Percentiles rank a stretch among this genome's conserved stretches.
These are phyloP conservation scores for Martiniozyma asiatica DNA, from an alignment of 1,139 yeast species.

Conservation along the genomic window DNA sequence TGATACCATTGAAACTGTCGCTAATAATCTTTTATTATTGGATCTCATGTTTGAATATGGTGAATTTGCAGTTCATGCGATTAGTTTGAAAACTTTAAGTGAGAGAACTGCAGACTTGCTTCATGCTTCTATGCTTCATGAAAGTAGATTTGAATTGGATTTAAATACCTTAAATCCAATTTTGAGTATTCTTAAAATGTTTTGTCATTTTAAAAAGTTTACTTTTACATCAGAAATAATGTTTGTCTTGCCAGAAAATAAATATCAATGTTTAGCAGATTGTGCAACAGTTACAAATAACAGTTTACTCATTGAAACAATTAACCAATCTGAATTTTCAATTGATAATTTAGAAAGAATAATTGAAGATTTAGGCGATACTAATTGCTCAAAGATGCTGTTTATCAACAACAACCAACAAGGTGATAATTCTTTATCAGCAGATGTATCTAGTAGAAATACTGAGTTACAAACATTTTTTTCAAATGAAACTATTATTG, in stretches of 20 bases:
- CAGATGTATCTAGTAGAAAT: not conserved
- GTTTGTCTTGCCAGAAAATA: conserved; percentile 33
- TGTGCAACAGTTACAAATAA: conserved; percentile 11
- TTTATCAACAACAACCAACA: conserved; percentile 15
- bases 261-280: conserved; percentile 13
- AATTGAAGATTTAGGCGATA: conserved; percentile 8
- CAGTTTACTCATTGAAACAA: conserved; percentile 16
- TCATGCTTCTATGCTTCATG: conserved; percentile 39
- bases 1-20: conserved; percentile 18
- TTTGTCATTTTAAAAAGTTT: conserved; percentile 38
- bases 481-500: conserved; percentile 18
- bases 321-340: conserved; percentile 15
- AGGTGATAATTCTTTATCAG: not conserved
- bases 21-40: conserved; percentile 17
- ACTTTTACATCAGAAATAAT: conserved; percentile 41
- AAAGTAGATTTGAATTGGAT: conserved; percentile 9
- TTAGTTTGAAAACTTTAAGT: conserved; percentile 46
- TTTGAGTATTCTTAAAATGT: conserved; percentile 40
- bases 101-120: conserved; percentile 59
- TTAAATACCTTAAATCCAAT: conserved; percentile 25
- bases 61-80: conserved; percentile 34
- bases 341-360: conserved; percentile 8
- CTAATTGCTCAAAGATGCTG: conserved; percentile 11
- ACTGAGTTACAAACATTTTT: conserved; percentile 12
- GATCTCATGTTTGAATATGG: conserved; percentile 17